Percentiles rank a stretch among this genome's conserved stretches.
Evolutionary conservation across 1,139 yeast species (phyloP).

Genomic region (Pichia sp.): DNA sequence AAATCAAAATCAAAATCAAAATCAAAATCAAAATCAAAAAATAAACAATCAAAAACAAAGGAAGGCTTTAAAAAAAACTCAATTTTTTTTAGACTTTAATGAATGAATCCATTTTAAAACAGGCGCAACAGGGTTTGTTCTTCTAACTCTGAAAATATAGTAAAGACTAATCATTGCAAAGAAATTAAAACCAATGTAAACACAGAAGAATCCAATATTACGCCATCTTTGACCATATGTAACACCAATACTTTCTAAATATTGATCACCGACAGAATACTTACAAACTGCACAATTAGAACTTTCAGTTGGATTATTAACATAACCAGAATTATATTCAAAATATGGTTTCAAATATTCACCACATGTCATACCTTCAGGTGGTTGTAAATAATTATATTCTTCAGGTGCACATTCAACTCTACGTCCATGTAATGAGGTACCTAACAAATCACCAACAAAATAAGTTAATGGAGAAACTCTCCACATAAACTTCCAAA

Average conservation of each 20-base stretch:
- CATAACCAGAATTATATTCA: conserved; percentile 41
- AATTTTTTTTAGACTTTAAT: too few species aligned
- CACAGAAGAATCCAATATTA: conserved; percentile 56
- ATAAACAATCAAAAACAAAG: too few species aligned
- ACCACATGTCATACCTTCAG: conserved; percentile 49
- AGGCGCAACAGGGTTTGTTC: background rate
- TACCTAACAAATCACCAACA: conserved; percentile 47
- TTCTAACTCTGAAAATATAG: conserved; percentile 13
- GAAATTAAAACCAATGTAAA: conserved; percentile 48
- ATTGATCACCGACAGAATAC: conserved; percentile 49
- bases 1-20: too few species aligned
- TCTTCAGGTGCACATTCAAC: conserved; percentile 51
- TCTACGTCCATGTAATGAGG: conserved; percentile 45
- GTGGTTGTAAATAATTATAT: conserved; percentile 46
- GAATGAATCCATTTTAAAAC: background rate
- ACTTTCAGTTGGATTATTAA: conserved; percentile 46
- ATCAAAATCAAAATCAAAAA: too few species aligned
- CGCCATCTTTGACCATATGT: conserved; percentile 51
- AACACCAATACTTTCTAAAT: conserved; percentile 40
- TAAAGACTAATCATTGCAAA: conserved; percentile 15
- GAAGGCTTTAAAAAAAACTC: too few species aligned
- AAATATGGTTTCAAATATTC: conserved; percentile 39
- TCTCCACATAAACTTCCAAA: conserved; percentile 65
- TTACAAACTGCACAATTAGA: conserved; percentile 53
- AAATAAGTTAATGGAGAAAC: conserved; percentile 63